Evolutionary conservation across 805 yeast species (phyloP).

Genomic region (Candida chauliodis): DNA sequence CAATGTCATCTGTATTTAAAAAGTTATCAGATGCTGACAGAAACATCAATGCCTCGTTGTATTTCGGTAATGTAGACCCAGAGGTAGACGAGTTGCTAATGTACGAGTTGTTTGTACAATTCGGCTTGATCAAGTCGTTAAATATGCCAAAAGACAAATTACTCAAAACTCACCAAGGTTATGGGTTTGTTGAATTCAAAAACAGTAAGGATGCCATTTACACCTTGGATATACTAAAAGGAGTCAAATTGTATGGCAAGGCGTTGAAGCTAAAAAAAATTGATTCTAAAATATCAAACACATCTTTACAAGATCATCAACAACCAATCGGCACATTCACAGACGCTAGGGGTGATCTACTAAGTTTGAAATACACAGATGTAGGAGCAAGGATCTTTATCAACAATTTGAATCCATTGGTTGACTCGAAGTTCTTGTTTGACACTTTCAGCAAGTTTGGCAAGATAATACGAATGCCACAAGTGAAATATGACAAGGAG

Average conservation of each 20-base stretch:
- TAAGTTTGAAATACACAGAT: slow-evolving; percentile 23
- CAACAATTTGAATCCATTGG: slow-evolving; percentile 63
- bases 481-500: slow-evolving; percentile 44
- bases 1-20: slow-evolving; percentile 30
- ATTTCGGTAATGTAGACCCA: slow-evolving; percentile 80
- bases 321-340: slow-evolving; percentile 6
- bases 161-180: slow-evolving; percentile 72
- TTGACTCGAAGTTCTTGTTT: slow-evolving; percentile 54
- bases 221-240: slow-evolving; percentile 56
- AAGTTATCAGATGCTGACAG: slow-evolving; percentile 43
- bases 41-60: slow-evolving; percentile 62
- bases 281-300: slow-evolving; percentile 15
- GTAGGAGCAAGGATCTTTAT: slow-evolving; percentile 52
- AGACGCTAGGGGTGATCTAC: slow-evolving; percentile 1
- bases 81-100: slow-evolving; percentile 67
- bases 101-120: slow-evolving; percentile 80
- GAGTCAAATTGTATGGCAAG: slow-evolving; percentile 59
- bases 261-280: slow-evolving; percentile 56
- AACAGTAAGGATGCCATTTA: slow-evolving; percentile 65
- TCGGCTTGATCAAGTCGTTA: slow-evolving; percentile 70
- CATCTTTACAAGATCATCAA: slow-evolving; percentile 10
- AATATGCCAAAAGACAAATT: slow-evolving; percentile 79
- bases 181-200: slow-evolving; percentile 77
- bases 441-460: slow-evolving; percentile 73
- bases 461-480: slow-evolving; percentile 46